A percentile compares a stretch with the other conserved stretches of the same genome.
Conservation (phyloP, 2,329 filamentous ascomycete species). For the Colletotrichum nymphaeae region DNA sequence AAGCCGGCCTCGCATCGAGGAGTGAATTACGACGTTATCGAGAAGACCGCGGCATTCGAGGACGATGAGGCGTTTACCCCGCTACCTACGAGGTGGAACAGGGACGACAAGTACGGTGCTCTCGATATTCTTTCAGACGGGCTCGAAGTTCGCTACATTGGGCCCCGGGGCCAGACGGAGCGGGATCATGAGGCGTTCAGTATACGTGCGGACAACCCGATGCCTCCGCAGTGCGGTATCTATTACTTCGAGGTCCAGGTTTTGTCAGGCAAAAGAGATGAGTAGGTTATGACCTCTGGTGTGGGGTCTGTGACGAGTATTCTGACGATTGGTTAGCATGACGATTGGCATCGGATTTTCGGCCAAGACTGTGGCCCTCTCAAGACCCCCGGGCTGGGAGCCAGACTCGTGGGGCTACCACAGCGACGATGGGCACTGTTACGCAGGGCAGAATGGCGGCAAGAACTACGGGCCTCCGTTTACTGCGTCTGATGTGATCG, state of each 20-base stretch:
- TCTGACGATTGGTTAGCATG: conserved; percentile 52
- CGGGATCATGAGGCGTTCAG: conserved; percentile 81
- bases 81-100: conserved; percentile 86
- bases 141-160: conserved; percentile 73
- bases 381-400: conserved; percentile 74
- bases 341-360: conserved; percentile 74
- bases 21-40: conserved; percentile 86
- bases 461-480: conserved; percentile 69
- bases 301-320: not conserved
- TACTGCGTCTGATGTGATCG: conserved; percentile 67
- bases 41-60: conserved; percentile 72
- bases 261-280: conserved; percentile 62
- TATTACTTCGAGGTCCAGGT: conserved; percentile 88
- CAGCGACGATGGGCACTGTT: conserved; percentile 74
- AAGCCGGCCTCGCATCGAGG: conserved; percentile 77
- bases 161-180: conserved; percentile 58
- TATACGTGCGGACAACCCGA: conserved; percentile 84
- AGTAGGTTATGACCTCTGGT: conserved; percentile 55
- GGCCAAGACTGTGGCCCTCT: conserved; percentile 62
- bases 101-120: conserved; percentile 76
- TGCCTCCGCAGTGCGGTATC: conserved; percentile 90
- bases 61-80: conserved; percentile 71
- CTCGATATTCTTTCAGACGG: conserved; percentile 83
- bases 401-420: conserved; percentile 77
- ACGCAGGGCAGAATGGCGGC: conserved; percentile 66